phyloP scores from a whole-genome alignment of 2,329 filamentous ascomycete genomes.

The Botrytis cinerea region DNA sequence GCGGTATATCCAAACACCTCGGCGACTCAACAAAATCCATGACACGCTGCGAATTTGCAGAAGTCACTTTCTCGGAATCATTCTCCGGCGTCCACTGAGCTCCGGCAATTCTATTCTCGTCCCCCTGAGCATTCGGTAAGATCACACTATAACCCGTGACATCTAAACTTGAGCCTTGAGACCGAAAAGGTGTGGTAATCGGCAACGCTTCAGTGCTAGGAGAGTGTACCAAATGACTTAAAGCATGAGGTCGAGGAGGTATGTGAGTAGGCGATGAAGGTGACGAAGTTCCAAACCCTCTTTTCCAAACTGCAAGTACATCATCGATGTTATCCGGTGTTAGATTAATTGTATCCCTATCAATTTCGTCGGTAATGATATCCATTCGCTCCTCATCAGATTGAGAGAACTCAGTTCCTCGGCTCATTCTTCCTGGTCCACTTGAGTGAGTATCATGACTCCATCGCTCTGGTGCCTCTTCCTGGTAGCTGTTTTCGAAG shows the following conservation, averaged over 20 bases:
- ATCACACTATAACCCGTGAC: neutral
- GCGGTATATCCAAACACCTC: neutral
- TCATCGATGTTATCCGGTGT: slow-evolving; percentile 4
- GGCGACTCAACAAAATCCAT: neutral
- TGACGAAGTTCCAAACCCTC: neutral
- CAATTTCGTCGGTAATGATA: neutral
- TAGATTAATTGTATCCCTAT: neutral
- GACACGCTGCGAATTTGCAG: neutral
- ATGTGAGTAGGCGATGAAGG: neutral
- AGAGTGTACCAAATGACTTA: neutral
- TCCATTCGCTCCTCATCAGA: neutral
- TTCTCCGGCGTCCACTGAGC: neutral
- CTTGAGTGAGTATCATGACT: neutral
- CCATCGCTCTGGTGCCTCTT: neutral
- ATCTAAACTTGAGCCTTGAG: neutral
- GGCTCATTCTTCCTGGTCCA: neutral
- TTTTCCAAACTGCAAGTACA: slow-evolving; percentile 14
- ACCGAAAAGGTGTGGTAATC: neutral
- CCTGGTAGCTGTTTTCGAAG: neutral
- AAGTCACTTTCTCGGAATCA: neutral
- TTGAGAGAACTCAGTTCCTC: slow-evolving; percentile 4
- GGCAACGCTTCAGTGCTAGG: neutral
- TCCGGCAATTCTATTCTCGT: neutral
- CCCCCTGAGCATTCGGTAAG: neutral
- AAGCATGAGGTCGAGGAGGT: neutral